These are phyloP conservation scores for Fomes fomentarius DNA, from an alignment of 1,284 basidiomycete genomes.

Conservation along the genomic window DNA sequence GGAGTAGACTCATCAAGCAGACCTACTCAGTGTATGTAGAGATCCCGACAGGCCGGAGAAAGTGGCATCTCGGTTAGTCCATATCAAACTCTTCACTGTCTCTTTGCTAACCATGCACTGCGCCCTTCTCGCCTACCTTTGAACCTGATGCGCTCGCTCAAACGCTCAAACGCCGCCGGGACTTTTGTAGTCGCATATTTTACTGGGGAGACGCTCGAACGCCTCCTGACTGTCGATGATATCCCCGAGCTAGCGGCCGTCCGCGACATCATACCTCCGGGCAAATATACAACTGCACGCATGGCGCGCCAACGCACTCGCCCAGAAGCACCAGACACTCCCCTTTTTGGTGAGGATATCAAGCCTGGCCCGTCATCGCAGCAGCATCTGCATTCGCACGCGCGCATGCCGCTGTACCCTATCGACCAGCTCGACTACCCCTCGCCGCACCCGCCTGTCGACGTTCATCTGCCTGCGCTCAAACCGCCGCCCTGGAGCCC, in stretches of 20 bases:
- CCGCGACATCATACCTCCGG: constrained; percentile 50
- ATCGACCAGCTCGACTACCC: constrained; percentile 10
- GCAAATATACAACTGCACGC: constrained; percentile 38
- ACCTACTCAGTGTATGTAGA: constrained; percentile 79
- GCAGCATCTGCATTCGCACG: no score
- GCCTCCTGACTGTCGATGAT: constrained; percentile 66
- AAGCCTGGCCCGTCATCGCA: background rate
- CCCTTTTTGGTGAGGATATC: constrained; percentile 5
- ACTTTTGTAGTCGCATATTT: constrained; percentile 66
- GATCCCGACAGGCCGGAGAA: constrained; percentile 60
- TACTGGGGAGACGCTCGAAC: constrained; percentile 67
- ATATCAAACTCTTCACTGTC: background rate
- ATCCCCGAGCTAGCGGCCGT: constrained; percentile 55
- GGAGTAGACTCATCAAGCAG: constrained; percentile 70
- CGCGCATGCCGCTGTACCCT: constrained; percentile 13
- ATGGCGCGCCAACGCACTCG: constrained; percentile 33
- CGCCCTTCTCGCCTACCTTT: background rate
- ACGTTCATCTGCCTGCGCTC: constrained; percentile 16
- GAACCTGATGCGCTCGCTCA: background rate
- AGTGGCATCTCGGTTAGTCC: constrained; percentile 78
- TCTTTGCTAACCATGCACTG: background rate
- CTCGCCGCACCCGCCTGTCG: constrained; percentile 3
- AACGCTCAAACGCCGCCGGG: background rate
- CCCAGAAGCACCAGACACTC: constrained; percentile 13
- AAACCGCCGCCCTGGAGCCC: constrained; percentile 23